Conservation (phyloP, 768 basidiomycete genomes). For the Calocera cornea region DNA sequence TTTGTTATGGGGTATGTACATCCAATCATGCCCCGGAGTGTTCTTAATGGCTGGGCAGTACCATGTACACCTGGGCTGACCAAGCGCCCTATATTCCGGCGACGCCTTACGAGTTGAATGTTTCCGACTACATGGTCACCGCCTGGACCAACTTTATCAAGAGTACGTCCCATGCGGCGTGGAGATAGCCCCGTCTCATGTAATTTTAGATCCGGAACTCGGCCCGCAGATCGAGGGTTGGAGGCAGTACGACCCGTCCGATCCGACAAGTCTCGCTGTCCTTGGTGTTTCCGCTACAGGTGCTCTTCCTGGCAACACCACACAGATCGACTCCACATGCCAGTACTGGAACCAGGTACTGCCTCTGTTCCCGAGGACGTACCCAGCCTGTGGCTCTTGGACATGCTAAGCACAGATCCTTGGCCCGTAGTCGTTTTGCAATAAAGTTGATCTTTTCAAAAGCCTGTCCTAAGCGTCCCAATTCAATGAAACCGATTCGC, state of each 20-base stretch:
- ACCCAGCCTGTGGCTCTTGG: slow-evolving; percentile 18
- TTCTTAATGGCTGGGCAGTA: not conserved
- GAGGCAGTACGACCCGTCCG: slow-evolving; percentile 17
- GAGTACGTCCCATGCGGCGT: slow-evolving; percentile 7
- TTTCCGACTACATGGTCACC: slow-evolving; percentile 20
- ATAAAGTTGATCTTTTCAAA: not conserved
- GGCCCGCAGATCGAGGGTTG: slow-evolving; percentile 18
- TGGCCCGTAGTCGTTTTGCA: not conserved
- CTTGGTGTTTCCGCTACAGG: slow-evolving; percentile 17
- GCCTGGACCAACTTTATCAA: slow-evolving; percentile 24
- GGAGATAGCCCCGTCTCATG: not conserved
- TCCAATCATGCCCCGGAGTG: not conserved
- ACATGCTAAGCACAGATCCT: slow-evolving; percentile 11
- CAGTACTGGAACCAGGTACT: slow-evolving; percentile 17
- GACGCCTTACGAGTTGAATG: slow-evolving; percentile 16
- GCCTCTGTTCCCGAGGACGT: slow-evolving; percentile 18
- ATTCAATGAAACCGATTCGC: not conserved
- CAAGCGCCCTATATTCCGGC: slow-evolving; percentile 17
- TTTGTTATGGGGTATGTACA: slow-evolving; percentile 18
- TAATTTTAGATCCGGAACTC: slow-evolving; percentile 14
- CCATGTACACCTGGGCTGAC: slow-evolving; percentile 10
- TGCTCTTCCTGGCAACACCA: slow-evolving; percentile 17
- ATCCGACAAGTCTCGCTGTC: slow-evolving; percentile 16
- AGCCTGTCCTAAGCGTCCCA: not conserved
- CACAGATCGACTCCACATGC: slow-evolving; percentile 15